Percentiles rank a stretch among this genome's conserved stretches.
Evolutionary conservation across 306 rosid species (phyloP).

Genomic region (Sesbania bispinosa): DNA sequence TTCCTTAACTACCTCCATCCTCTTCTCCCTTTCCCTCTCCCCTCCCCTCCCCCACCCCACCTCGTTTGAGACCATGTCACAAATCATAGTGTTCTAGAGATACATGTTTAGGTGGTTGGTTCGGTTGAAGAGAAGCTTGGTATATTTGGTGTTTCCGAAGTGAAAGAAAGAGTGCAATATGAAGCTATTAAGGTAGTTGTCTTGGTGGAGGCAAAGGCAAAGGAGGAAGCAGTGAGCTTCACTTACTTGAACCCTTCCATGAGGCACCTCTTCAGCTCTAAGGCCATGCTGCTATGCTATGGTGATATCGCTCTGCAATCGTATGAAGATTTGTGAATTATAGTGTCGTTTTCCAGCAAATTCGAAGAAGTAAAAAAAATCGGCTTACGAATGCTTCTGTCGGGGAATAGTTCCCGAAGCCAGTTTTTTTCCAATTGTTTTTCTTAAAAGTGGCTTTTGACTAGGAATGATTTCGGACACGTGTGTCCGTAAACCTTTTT

Average conservation of each 20-base stretch:
- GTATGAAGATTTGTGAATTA: too few relatives aligned
- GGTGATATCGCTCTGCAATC: background rate
- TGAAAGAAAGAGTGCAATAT: conserved; percentile 42
- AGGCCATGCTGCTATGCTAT: conserved; percentile 7
- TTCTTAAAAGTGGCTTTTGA: too few relatives aligned
- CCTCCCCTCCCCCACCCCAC: too few relatives aligned
- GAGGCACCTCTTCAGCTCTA: conserved; percentile 43
- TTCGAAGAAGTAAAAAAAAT: too few relatives aligned
- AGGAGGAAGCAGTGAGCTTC: conserved; percentile 48
- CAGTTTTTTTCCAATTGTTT: too few relatives aligned
- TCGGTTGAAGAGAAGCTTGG: conserved; percentile 41
- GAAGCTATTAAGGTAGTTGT: conserved; percentile 47
- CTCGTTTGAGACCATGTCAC: conserved; percentile 54
- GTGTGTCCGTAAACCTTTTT: too few relatives aligned
- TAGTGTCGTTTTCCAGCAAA: too few relatives aligned
- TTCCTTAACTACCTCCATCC: too few relatives aligned
- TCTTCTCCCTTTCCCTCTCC: too few relatives aligned
- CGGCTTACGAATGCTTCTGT: too few relatives aligned
- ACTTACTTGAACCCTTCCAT: conserved; percentile 47
- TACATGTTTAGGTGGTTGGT: conserved; percentile 36
- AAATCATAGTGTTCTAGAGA: conserved; percentile 63
- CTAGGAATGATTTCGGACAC: too few relatives aligned
- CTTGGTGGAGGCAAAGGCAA: conserved; percentile 50
- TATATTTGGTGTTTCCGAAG: conserved; percentile 26
- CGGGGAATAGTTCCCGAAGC: too few relatives aligned